Conservation (phyloP, 345 rosid species). For the Gossypium turneri region DNA sequence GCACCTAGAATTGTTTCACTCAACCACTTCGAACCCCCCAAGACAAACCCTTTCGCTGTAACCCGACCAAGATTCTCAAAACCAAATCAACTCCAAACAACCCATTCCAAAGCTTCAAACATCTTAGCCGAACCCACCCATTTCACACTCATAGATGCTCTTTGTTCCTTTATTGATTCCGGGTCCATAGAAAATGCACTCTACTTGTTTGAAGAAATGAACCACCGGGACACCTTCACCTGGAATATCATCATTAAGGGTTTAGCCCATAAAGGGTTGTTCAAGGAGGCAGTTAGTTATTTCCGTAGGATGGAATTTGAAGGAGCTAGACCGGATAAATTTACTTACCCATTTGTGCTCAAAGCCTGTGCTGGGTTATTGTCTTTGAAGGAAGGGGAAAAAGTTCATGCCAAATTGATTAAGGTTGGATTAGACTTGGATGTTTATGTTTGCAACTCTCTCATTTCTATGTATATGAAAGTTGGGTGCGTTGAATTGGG, state of each 20-base stretch:
- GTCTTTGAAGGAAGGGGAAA: slow-evolving; percentile 42
- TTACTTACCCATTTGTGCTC: slow-evolving; percentile 65
- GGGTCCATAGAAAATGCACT: slow-evolving; percentile 50
- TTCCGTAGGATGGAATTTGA: slow-evolving; percentile 42
- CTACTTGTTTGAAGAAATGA: slow-evolving; percentile 67
- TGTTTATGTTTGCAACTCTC: slow-evolving; percentile 60
- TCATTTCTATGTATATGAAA: slow-evolving; percentile 57
- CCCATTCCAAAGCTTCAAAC: slow-evolving; percentile 1
- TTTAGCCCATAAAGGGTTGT: slow-evolving; percentile 40
- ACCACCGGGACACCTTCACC: slow-evolving; percentile 34
- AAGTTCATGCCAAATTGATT: slow-evolving; percentile 45
- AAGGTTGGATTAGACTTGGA: slow-evolving; percentile 57
- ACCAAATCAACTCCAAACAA: background rate
- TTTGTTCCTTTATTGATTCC: slow-evolving; percentile 24
- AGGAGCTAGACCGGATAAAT: slow-evolving; percentile 45
- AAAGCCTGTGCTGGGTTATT: slow-evolving; percentile 53
- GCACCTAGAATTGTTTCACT: slow-evolving; percentile 22
- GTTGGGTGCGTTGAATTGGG: slow-evolving; percentile 42
- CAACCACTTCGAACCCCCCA: slow-evolving; percentile 23
- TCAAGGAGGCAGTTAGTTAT: slow-evolving; percentile 39
- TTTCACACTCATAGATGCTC: slow-evolving; percentile 29
- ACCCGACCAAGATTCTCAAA: slow-evolving; percentile 24
- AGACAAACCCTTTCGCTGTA: slow-evolving; percentile 8
- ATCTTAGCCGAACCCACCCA: slow-evolving; percentile 10
- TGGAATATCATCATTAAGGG: slow-evolving; percentile 77